These are phyloP conservation scores for Porcisia hertigi DNA, from an alignment of 208 protist genomes.

Conservation along the genomic window DNA sequence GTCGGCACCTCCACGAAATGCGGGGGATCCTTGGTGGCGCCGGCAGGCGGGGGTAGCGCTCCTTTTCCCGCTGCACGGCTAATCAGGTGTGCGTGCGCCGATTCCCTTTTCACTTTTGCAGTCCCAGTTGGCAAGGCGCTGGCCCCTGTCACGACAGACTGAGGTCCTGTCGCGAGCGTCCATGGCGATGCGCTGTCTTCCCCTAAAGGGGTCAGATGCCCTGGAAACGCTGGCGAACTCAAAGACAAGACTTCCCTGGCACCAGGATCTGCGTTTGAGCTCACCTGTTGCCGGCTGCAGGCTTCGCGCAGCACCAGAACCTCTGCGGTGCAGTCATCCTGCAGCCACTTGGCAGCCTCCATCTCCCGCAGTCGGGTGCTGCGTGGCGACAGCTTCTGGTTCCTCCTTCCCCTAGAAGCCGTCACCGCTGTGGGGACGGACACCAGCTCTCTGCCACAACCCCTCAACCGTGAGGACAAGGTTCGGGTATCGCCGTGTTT, in stretches of 20 bases:
- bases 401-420: background rate
- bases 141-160: background rate
- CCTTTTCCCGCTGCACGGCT: background rate
- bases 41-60: background rate
- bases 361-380: constrained; percentile 6
- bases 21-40: background rate
- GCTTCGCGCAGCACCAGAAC: constrained; percentile 24
- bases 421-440: background rate
- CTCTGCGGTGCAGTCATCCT: constrained; percentile 14
- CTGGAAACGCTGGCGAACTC: background rate
- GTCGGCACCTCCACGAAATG: background rate
- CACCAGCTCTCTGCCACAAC: background rate
- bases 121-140: background rate
- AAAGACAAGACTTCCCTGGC: constrained; percentile 3
- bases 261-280: background rate
- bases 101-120: too few species aligned
- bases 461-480: background rate
- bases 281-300: background rate
- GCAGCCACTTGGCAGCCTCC: constrained; percentile 11
- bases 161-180: background rate
- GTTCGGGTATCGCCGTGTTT: background rate
- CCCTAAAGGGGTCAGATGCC: background rate
- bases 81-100: too few species aligned
- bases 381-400: background rate
- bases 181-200: background rate